Evolutionary conservation across 116 monocot species (phyloP).

Genomic region (Zostera marina): DNA sequence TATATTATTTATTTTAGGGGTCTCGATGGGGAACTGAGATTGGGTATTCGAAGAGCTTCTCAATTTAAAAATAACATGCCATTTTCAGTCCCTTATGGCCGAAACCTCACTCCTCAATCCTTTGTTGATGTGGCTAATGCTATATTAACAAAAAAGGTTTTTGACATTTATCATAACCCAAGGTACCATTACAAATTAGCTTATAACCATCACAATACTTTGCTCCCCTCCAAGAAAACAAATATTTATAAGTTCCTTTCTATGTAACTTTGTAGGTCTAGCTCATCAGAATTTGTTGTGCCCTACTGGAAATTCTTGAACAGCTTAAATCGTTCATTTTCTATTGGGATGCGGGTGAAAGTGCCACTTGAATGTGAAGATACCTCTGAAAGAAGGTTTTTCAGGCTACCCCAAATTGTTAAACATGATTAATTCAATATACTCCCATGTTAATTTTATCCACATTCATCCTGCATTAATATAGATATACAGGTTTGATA

Average conservation of each 20-base stretch:
- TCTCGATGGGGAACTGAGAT: slow-evolving; percentile 57
- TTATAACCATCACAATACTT: neutral
- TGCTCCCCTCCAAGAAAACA: neutral
- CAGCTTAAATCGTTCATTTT: slow-evolving; percentile 45
- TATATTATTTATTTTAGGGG: slow-evolving; percentile 23
- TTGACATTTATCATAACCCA: slow-evolving; percentile 60
- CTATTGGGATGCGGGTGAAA: slow-evolving; percentile 63
- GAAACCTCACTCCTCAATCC: slow-evolving; percentile 13
- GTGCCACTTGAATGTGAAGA: slow-evolving; percentile 63
- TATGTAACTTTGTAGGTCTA: slow-evolving; percentile 20
- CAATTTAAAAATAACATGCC: slow-evolving; percentile 28
- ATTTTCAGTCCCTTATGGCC: slow-evolving; percentile 12
- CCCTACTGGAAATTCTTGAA: slow-evolving; percentile 61
- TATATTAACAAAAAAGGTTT: slow-evolving; percentile 31
- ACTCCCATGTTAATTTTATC: no score
- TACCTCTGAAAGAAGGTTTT: slow-evolving; percentile 73
- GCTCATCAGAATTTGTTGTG: slow-evolving; percentile 52
- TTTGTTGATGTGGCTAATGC: slow-evolving; percentile 39
- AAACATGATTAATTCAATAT: neutral
- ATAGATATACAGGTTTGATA: slow-evolving; percentile 57
- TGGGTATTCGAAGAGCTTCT: slow-evolving; percentile 59
- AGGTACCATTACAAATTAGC: slow-evolving; percentile 25
- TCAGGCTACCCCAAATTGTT: neutral
- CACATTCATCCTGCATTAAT: neutral
- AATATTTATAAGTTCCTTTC: no score